Evolutionary conservation across 257 asterid species (phyloP), one percentile per base, ranked within the genome.

Genomic region (Dorcoceras hygrometricum): DNA sequence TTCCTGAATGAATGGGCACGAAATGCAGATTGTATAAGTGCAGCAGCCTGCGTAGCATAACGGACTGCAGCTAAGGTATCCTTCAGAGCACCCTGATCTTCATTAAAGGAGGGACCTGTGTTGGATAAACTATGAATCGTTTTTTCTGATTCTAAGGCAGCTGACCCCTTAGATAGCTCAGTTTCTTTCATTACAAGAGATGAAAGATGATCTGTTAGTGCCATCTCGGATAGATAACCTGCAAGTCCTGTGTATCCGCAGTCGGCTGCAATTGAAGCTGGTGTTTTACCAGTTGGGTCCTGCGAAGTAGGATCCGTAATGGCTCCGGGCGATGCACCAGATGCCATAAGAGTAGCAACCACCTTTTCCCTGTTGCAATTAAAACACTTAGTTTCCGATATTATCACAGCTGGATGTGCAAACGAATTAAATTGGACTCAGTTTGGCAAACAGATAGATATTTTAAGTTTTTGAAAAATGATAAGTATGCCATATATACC

Each of bases 311-410:
- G 96, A 70, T 94, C 98, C 31, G 98, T 90, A 67, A 94, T 93
- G 65, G 96, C 96, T 69, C 95, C 95, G 36, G 99, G 86, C 5
- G 89, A 82, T 68, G 99, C 99, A 71, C 95, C 98, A 16, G 90
- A 83, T 73, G 98, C 98, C 67, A 90, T 77, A 63, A 94, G 99
- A 27, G 90, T 90, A 74, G 97, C 98, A 46, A 94, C 95, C 95
- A 90, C 86, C 77, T 87, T 90, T 80, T 90, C 99, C 87, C 99
- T 94, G 89, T 71, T 32, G 67, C 56, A 73, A 59, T 53, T 57
- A 63, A 6, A 67, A 28, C 32, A 71, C 22, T 27, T 71, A 48
- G 67, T 53, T 34, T 64, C 39, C 18, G 8, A 14, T n/a, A 22
- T 25, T 55, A 28, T 32, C 20, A 36, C 12, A 11, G 48, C 48